Base-by-base conservation (phyloP, 192 early-diverging fungal species). In the Podila horticola region DNA sequence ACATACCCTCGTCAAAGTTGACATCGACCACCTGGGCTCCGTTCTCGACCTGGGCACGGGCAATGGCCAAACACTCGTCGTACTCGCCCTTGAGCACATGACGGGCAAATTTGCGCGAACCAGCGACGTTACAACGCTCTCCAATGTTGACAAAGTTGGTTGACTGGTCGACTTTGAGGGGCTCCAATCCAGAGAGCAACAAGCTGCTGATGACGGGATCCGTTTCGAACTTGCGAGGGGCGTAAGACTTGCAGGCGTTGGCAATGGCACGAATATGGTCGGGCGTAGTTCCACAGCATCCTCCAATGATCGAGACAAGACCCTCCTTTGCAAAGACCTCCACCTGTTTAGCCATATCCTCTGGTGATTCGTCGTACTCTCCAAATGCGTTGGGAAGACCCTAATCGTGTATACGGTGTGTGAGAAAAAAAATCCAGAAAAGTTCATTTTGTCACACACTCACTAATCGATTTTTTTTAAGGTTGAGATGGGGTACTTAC, bases 311-410 rank as follows among this genome's bases (percentile, higher is more conserved):
- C 76, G 96, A 97, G 51, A 98, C 87, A 28, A 98, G 86, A n/a
- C 96, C 96, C 34, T 96, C 94, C 62, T 91, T 88, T 24, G 97
- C 97, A 88, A 98, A 98, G 10, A 88, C 90, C 57, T 88, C 87
- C 49, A 98, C 93, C 62, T 94, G 90, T 49, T 88, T 88, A 8
- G 94, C 94, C 97, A 98, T 98, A 52, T 85, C 82, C 55, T 86
- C 93, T 26, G 96, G 94, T 20, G 87, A 87, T 85, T 98, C 94
- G 72, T 98, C 97, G 82, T 98, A 98, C 72, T 95, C 95, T 79
- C 97, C 96, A 86, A 98, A 96, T 9, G 97, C 95, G 84, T 98
- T 98, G 69, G 97, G 97, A 50, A 98, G 84, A 79, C 97, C 97
- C 88, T 90, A 55, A 29, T n/a, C 7, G 13, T 10, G 20, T 9